phyloP scores from a whole-genome alignment of 768 basidiomycete species.

The Phanerodontia chrysosporium region DNA sequence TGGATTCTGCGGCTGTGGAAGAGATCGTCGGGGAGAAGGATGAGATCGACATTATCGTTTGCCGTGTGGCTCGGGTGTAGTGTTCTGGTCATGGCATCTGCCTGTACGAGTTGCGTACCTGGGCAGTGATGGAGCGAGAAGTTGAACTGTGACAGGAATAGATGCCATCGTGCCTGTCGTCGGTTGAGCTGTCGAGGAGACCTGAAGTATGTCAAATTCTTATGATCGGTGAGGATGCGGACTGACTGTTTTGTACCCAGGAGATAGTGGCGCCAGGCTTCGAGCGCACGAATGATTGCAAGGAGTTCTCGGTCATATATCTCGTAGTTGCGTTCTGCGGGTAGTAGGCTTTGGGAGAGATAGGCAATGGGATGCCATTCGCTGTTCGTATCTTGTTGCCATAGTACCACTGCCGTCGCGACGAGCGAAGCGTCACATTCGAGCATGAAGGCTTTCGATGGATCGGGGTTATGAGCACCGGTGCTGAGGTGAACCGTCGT shows the following conservation, averaged over 20 bases:
- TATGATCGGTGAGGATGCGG: slow-evolving; percentile 27
- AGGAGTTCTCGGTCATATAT: slow-evolving; percentile 35
- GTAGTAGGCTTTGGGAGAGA: slow-evolving; percentile 6
- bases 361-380: slow-evolving; percentile 12
- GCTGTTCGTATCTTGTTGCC: slow-evolving; percentile 18
- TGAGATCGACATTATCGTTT: not conserved
- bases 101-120: not conserved
- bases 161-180: slow-evolving; percentile 30
- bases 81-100: slow-evolving; percentile 9
- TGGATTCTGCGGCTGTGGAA: not conserved
- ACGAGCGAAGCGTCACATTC: slow-evolving; percentile 20
- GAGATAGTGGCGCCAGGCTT: slow-evolving; percentile 25
- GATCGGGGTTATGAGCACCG: slow-evolving; percentile 16
- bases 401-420: slow-evolving; percentile 26
- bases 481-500: slow-evolving; percentile 10
- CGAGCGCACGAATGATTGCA: slow-evolving; percentile 27
- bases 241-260: slow-evolving; percentile 13
- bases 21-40: not conserved
- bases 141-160: slow-evolving; percentile 16
- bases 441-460: slow-evolving; percentile 10
- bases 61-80: not conserved
- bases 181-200: slow-evolving; percentile 22
- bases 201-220: slow-evolving; percentile 27
- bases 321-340: slow-evolving; percentile 27
- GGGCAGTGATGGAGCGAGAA: slow-evolving; percentile 10